Conservation (phyloP, 176 grass and related monocot genomes). For the Oryza nivara region DNA sequence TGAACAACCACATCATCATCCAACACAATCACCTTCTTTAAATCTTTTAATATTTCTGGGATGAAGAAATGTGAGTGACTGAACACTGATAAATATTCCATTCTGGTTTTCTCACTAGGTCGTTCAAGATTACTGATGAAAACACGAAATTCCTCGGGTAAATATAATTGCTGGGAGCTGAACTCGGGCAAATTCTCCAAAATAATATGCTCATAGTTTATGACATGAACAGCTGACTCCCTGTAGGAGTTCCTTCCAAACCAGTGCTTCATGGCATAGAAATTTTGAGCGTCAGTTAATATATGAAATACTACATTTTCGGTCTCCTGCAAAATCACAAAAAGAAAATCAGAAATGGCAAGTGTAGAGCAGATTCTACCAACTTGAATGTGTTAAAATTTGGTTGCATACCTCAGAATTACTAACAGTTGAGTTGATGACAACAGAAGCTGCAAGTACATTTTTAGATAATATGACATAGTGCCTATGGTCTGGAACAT, state of each 20-base stretch:
- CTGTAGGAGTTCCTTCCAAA: conserved; percentile 81
- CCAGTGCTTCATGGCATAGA: conserved; percentile 97
- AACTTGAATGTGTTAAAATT: conserved; percentile 13
- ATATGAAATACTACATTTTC: conserved; percentile 84
- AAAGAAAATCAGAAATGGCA: conserved; percentile 48
- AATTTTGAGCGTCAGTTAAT: conserved; percentile 88
- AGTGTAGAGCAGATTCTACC: conserved; percentile 16
- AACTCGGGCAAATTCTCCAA: conserved; percentile 58
- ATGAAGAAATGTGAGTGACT: conserved; percentile 97
- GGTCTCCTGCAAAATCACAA: conserved; percentile 64
- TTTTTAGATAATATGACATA: conserved; percentile 95
- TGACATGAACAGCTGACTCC: conserved; percentile 65
- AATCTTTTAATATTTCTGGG: conserved; percentile 94
- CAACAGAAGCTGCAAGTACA: conserved; percentile 88
- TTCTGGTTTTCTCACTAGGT: conserved; percentile 67
- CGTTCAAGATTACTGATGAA: conserved; percentile 71
- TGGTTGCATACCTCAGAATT: conserved; percentile 72
- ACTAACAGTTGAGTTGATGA: conserved; percentile 87
- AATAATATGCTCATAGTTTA: conserved; percentile 82
- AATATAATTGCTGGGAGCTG: conserved; percentile 57
- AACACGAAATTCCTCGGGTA: conserved; percentile 93
- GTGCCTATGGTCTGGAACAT: conserved; percentile 67
- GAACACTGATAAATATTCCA: conserved; percentile 87
- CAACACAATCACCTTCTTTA: conserved; percentile 86
- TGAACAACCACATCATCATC: conserved; percentile 99